phyloP scores from a whole-genome alignment of 768 basidiomycete genomes.

The Xerocomellus chrysenteron region DNA sequence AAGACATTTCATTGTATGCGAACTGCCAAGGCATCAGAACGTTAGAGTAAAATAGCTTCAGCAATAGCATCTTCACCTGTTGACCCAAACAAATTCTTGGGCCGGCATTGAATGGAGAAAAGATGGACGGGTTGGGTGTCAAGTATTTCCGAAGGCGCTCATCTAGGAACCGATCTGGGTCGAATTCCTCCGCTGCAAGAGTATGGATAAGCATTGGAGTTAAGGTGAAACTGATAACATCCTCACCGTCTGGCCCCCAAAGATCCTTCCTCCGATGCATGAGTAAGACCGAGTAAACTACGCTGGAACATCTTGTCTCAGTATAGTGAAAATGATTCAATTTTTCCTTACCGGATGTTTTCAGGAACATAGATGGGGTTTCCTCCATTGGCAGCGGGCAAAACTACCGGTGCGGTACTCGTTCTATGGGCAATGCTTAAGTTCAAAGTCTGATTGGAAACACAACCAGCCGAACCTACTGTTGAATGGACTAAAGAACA shows the following conservation, averaged over 20 bases:
- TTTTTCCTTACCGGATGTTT: slow-evolving; percentile 22
- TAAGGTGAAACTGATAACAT: not conserved
- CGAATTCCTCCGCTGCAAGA: slow-evolving; percentile 51
- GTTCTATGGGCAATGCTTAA: slow-evolving; percentile 14
- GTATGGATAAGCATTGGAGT: not conserved
- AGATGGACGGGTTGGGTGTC: slow-evolving; percentile 53
- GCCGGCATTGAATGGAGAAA: slow-evolving; percentile 42
- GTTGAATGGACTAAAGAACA: slow-evolving; percentile 24
- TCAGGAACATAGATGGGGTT: slow-evolving; percentile 35
- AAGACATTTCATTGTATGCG: slow-evolving; percentile 65
- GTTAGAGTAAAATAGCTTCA: too few species aligned
- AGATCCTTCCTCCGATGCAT: slow-evolving; percentile 65
- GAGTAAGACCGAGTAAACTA: slow-evolving; percentile 45
- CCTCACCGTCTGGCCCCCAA: slow-evolving; percentile 66
- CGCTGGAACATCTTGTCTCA: slow-evolving; percentile 22
- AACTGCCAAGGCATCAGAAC: slow-evolving; percentile 38
- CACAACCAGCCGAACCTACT: slow-evolving; percentile 7
- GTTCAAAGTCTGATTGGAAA: not conserved
- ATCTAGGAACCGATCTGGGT: slow-evolving; percentile 69
- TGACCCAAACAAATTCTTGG: slow-evolving; percentile 40
- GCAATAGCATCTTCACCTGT: slow-evolving; percentile 23
- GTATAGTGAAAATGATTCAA: not conserved
- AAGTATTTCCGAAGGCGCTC: slow-evolving; percentile 55
- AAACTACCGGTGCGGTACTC: slow-evolving; percentile 21
- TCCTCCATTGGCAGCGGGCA: slow-evolving; percentile 26